These are phyloP conservation scores for Excoecaria cochinchinensis DNA, from an alignment of 345 rosid species.

Conservation along the genomic window DNA sequence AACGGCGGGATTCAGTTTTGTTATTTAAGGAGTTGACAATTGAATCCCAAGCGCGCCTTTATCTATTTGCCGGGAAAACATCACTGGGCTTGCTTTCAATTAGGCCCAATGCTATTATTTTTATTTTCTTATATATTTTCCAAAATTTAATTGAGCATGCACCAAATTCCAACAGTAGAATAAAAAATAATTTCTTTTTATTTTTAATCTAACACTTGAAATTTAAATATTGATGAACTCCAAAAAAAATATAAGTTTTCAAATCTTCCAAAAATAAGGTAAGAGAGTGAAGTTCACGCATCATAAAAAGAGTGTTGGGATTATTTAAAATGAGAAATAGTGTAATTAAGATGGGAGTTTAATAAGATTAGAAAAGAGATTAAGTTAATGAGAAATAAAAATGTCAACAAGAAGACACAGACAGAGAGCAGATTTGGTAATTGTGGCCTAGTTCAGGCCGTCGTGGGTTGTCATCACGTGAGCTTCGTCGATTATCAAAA, in stretches of 20 bases:
- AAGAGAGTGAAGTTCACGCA: neutral
- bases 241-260: too few relatives aligned
- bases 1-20: neutral
- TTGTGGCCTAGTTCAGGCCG: neutral
- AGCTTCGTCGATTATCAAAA: neutral
- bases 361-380: neutral
- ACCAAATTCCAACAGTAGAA: too few relatives aligned
- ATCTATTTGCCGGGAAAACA: neutral
- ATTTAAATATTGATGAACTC: too few relatives aligned
- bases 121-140: too few relatives aligned
- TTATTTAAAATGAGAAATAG: neutral
- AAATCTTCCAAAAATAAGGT: neutral
- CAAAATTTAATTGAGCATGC: too few relatives aligned
- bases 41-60: too few relatives aligned
- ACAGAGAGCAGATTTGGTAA: neutral
- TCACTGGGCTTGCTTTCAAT: neutral
- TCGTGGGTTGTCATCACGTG: neutral
- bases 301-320: neutral
- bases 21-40: too few relatives aligned
- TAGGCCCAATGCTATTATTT: neutral
- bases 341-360: neutral
- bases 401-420: neutral
- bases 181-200: too few relatives aligned
- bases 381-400: neutral
- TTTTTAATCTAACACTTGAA: too few relatives aligned